phyloP scores from a whole-genome alignment of 2,329 filamentous ascomycete species.

The Fusarium staphyleae region DNA sequence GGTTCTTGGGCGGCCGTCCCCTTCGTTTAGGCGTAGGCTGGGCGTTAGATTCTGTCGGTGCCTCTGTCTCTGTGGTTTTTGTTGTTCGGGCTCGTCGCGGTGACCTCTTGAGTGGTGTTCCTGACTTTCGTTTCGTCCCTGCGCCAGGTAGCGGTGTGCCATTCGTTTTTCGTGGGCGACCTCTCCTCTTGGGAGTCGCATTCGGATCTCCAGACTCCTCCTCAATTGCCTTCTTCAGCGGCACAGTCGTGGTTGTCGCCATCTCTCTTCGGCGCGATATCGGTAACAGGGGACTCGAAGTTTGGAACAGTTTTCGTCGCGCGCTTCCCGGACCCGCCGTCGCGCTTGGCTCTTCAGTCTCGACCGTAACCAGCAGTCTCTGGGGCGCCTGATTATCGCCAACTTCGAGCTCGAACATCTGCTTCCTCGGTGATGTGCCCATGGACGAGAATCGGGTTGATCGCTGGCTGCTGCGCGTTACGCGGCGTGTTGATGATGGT shows the following conservation, averaged over 20 bases:
- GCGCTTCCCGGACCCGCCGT: conserved; percentile 45
- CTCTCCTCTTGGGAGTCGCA: conserved; percentile 51
- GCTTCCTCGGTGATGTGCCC: conserved; percentile 59
- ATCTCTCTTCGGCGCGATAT: conserved; percentile 47
- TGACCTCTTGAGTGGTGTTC: conserved; percentile 52
- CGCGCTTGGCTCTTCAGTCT: conserved; percentile 53
- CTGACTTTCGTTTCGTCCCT: conserved; percentile 54
- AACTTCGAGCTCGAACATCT: conserved; percentile 64
- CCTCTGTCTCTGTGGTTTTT: conserved; percentile 41
- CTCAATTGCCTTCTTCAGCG: conserved; percentile 54
- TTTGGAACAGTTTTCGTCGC: conserved; percentile 54
- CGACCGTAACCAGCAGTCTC: conserved; percentile 62
- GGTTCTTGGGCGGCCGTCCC: conserved; percentile 43
- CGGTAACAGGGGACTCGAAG: conserved; percentile 50
- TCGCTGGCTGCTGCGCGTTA: conserved; percentile 56
- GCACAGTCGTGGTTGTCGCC: conserved; percentile 59
- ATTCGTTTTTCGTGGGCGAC: conserved; percentile 58
- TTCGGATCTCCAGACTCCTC: conserved; percentile 45
- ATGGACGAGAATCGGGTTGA: conserved; percentile 50
- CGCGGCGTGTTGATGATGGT: conserved; percentile 50
- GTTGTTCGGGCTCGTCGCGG: conserved; percentile 46
- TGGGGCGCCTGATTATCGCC: conserved; percentile 59
- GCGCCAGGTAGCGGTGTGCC: conserved; percentile 58
- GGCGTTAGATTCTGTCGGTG: conserved; percentile 29
- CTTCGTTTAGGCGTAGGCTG: conserved; percentile 45